These are phyloP conservation scores for Danielia reshetovae DNA, from an alignment of 805 yeast species.

Conservation along the genomic window DNA sequence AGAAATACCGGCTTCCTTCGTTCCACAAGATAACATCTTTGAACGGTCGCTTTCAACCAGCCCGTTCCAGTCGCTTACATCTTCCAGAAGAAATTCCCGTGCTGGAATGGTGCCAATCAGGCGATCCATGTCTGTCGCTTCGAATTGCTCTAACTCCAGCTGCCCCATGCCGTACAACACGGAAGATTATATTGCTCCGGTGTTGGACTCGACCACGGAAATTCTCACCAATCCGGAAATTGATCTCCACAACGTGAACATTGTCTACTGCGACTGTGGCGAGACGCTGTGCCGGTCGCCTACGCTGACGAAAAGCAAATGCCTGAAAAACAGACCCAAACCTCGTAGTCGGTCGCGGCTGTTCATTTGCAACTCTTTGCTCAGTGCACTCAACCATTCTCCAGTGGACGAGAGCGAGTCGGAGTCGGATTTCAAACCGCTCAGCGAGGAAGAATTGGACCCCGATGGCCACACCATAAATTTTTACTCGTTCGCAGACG, in stretches of 20 bases:
- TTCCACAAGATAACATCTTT: constrained; percentile 2
- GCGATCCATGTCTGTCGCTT: constrained; percentile 6
- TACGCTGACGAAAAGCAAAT: background rate
- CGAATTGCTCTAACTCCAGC: constrained; percentile 1
- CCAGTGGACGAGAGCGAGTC: constrained; percentile 1
- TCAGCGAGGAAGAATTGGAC: too few species aligned
- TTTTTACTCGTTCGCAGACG: constrained; percentile 31
- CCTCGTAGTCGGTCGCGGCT: constrained; percentile 6
- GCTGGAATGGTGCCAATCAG: background rate
- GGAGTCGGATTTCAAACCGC: background rate
- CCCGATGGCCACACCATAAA: constrained; percentile 20
- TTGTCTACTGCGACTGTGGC: constrained; percentile 14
- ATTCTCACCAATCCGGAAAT: constrained; percentile 25
- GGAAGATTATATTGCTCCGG: constrained; percentile 29
- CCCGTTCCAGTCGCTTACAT: constrained; percentile 2
- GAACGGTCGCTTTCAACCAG: constrained; percentile 5
- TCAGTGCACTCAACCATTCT: constrained; percentile 4
- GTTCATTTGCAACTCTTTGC: constrained; percentile 4
- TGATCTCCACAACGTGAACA: constrained; percentile 21
- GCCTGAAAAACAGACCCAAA: background rate
- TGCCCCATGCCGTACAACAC: constrained; percentile 12
- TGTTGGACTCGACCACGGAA: constrained; percentile 29
- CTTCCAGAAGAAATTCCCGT: constrained; percentile 1
- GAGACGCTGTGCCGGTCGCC: background rate
- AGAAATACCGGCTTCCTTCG: background rate